Evolutionary conservation across 345 rosid genomes (phyloP).

Genomic region (Dipteronia sinensis): DNA sequence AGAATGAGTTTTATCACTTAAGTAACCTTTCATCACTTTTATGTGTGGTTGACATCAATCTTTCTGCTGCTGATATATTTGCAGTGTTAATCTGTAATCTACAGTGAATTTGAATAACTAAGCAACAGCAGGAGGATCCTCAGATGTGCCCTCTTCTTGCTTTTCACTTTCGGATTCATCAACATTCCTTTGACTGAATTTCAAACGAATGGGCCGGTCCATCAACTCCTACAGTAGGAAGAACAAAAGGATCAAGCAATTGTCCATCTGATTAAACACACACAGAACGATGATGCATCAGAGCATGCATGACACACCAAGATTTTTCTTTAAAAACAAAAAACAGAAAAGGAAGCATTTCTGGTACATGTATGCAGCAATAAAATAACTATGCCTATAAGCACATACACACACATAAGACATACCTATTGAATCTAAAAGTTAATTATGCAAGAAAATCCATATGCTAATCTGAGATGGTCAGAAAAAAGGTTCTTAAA

Average conservation of each 20-base stretch:
- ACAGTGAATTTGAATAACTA: constrained; percentile 15
- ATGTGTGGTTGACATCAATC: constrained; percentile 8
- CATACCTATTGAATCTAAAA: not conserved
- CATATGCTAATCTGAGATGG: not conserved
- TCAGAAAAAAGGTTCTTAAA: not conserved
- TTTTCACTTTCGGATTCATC: constrained; percentile 47
- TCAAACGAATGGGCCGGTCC: constrained; percentile 77
- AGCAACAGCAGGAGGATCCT: constrained; percentile 31
- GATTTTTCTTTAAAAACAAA: not conserved
- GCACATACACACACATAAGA: not conserved
- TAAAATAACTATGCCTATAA: not conserved
- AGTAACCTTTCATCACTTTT: constrained; percentile 4
- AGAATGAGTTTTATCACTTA: not conserved
- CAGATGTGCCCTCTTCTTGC: constrained; percentile 18
- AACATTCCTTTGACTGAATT: constrained; percentile 51
- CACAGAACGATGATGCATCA: not conserved
- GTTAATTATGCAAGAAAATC: not conserved
- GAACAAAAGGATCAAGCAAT: constrained; percentile 13
- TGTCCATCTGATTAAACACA: not conserved
- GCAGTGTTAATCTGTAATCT: constrained; percentile 15
- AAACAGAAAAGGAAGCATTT: not conserved
- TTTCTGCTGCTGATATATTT: constrained; percentile 16
- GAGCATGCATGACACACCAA: not conserved
- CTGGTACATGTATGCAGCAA: not conserved
- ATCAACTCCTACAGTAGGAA: constrained; percentile 62